A percentile compares a stretch with the other conserved stretches of the same genome.
phyloP scores from a whole-genome alignment of 2,329 filamentous ascomycete genomes.

The Aspergillus ruber region DNA sequence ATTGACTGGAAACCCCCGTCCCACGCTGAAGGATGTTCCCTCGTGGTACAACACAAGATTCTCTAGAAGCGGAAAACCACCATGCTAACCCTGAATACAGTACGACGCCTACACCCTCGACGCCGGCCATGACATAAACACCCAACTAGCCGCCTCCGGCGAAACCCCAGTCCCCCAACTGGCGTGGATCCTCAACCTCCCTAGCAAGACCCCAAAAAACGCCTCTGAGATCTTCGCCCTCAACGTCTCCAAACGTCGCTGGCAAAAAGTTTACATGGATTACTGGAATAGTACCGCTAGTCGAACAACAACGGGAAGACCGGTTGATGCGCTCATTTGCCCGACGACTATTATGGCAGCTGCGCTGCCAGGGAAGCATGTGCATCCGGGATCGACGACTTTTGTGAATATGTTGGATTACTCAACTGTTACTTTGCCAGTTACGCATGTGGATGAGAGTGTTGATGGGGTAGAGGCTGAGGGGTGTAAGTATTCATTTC shows the following conservation, averaged over 20 bases:
- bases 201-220: constrained; percentile 27
- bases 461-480: constrained; percentile 42
- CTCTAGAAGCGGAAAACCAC: too few relatives aligned
- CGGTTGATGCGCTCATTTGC: constrained; percentile 48
- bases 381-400: constrained; percentile 40
- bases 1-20: too few relatives aligned
- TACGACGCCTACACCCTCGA: too few relatives aligned
- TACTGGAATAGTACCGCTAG: constrained; percentile 55
- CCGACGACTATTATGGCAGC: constrained; percentile 39
- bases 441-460: constrained; percentile 47
- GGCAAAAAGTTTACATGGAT: constrained; percentile 55
- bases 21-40: too few relatives aligned
- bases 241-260: constrained; percentile 50
- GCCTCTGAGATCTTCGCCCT: constrained; percentile 40
- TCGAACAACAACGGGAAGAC: constrained; percentile 44
- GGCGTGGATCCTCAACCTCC: not conserved
- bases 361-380: constrained; percentile 37
- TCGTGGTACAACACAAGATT: too few relatives aligned
- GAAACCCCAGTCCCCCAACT: too few relatives aligned
- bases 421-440: constrained; percentile 48
- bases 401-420: constrained; percentile 54
- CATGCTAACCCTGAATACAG: too few relatives aligned
- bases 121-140: too few relatives aligned
- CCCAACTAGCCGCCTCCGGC: too few relatives aligned
- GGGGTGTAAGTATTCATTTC: constrained; percentile 45